These are phyloP conservation scores for Onygena corvina DNA, from an alignment of 2,329 filamentous ascomycete species.

Conservation along the genomic window DNA sequence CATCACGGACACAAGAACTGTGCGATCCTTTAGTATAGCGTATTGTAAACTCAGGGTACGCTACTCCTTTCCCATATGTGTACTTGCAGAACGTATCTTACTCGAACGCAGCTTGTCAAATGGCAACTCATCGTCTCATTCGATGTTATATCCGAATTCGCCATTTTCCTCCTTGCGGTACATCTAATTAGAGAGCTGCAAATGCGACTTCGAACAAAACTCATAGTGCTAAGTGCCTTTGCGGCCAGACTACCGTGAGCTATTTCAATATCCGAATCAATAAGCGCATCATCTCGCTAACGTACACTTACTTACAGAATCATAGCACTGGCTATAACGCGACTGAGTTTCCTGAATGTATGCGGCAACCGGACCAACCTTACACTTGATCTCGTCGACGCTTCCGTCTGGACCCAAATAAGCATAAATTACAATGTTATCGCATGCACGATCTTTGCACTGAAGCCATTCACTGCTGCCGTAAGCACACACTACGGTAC, in stretches of 20 bases:
- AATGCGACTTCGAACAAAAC: conserved; percentile 25
- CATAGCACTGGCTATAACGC: conserved; percentile 28
- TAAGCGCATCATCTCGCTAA: background rate
- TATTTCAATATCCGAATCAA: background rate
- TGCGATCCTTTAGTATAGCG: background rate
- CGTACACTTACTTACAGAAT: conserved; percentile 20
- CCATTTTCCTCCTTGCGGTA: conserved; percentile 23
- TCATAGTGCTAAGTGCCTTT: conserved; percentile 25
- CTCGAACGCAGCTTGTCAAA: conserved; percentile 18
- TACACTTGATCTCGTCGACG: conserved; percentile 24
- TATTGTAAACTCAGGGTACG: conserved; percentile 5
- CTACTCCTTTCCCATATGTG: background rate
- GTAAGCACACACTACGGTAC: conserved; percentile 29
- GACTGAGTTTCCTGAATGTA: conserved; percentile 24
- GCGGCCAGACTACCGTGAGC: conserved; percentile 29
- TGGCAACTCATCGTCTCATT: conserved; percentile 28
- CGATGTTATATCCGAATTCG: conserved; percentile 28
- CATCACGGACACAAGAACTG: background rate
- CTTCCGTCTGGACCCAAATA: conserved; percentile 29
- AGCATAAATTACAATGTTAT: conserved; percentile 28
- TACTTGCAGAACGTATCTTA: background rate
- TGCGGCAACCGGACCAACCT: conserved; percentile 25
- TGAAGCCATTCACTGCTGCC: conserved; percentile 28
- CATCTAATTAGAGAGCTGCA: conserved; percentile 24
- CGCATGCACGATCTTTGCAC: conserved; percentile 28